These are phyloP conservation scores for Schizothecium vesticola DNA, from an alignment of 495 filamentous ascomycete species.

Conservation along the genomic window DNA sequence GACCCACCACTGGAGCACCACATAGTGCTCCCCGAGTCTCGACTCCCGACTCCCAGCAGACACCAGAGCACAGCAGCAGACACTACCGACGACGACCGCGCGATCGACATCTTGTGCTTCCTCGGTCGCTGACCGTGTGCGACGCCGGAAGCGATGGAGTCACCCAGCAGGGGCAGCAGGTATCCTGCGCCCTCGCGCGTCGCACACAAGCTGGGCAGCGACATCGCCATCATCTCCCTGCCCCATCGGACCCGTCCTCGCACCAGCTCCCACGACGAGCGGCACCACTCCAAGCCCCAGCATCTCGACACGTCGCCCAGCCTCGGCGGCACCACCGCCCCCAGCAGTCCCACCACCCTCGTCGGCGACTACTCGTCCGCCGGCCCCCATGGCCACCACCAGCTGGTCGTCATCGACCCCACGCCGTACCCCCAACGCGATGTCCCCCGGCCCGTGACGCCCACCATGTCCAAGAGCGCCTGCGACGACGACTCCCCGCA, in stretches of 20 bases:
- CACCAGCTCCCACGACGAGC: constrained; percentile 12
- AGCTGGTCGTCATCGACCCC: background rate
- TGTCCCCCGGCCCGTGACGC: background rate
- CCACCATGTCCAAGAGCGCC: background rate
- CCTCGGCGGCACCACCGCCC: constrained; percentile 25
- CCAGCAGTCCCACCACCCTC: constrained; percentile 23
- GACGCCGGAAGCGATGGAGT: constrained; percentile 22
- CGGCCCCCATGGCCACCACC: constrained; percentile 4
- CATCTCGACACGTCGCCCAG: constrained; percentile 21
- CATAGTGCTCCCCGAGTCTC: background rate
- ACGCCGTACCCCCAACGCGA: background rate
- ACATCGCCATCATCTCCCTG: constrained; percentile 18
- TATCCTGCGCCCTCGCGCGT: constrained; percentile 25
- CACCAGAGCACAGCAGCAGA: background rate
- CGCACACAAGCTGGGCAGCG: constrained; percentile 26
- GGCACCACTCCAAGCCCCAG: background rate
- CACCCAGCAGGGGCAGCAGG: constrained; percentile 21
- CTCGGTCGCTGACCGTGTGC: constrained; percentile 1
- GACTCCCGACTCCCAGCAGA: background rate
- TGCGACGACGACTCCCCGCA: constrained; percentile 8
- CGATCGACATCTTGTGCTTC: background rate
- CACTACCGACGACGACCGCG: background rate
- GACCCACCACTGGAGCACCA: background rate
- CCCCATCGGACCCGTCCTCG: constrained; percentile 21
- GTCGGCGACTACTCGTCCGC: constrained; percentile 8